Percentiles rank a stretch among this genome's conserved stretches.
Evolutionary conservation across 176 grass and related monocot species (phyloP).

Genomic region (Themeda triandra): DNA sequence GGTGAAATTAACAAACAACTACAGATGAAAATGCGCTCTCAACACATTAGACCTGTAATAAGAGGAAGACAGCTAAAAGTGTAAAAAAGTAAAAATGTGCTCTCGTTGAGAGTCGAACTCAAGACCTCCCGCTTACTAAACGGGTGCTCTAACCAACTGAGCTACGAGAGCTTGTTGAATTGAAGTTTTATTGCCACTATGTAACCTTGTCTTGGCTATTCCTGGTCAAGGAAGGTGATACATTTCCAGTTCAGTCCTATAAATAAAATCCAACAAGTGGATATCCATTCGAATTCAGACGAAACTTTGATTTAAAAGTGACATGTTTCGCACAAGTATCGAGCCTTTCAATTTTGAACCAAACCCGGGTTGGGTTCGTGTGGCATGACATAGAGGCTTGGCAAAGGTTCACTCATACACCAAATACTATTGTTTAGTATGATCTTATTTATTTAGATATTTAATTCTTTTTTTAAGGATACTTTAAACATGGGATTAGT

Average conservation of each 20-base stretch:
- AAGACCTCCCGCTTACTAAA: slow-evolving; percentile 98
- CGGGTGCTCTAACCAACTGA: slow-evolving; percentile 97
- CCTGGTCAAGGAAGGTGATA: background rate
- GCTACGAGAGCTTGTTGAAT: slow-evolving; percentile 52
- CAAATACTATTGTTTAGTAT: background rate
- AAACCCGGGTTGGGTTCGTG: background rate
- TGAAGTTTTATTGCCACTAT: fast-evolving
- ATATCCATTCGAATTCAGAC: background rate
- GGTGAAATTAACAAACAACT: too few species aligned
- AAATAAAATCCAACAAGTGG: background rate
- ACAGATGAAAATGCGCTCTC: too few species aligned
- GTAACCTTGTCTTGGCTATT: too few species aligned
- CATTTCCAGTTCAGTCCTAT: background rate
- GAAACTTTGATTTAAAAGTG: background rate
- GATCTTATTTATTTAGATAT: background rate
- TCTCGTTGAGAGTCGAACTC: slow-evolving; percentile 53
- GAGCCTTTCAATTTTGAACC: background rate
- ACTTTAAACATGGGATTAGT: background rate
- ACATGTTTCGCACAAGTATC: background rate
- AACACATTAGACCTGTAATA: too few species aligned
- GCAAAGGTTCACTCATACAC: background rate
- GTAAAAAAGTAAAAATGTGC: background rate
- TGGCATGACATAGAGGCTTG: background rate
- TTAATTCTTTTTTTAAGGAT: background rate
- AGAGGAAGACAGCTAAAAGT: too few species aligned